Percentiles rank a stretch among this genome's conserved stretches.
These are phyloP conservation scores for Fusarium succisae DNA, from an alignment of 2,329 filamentous ascomycete species.

Conservation along the genomic window DNA sequence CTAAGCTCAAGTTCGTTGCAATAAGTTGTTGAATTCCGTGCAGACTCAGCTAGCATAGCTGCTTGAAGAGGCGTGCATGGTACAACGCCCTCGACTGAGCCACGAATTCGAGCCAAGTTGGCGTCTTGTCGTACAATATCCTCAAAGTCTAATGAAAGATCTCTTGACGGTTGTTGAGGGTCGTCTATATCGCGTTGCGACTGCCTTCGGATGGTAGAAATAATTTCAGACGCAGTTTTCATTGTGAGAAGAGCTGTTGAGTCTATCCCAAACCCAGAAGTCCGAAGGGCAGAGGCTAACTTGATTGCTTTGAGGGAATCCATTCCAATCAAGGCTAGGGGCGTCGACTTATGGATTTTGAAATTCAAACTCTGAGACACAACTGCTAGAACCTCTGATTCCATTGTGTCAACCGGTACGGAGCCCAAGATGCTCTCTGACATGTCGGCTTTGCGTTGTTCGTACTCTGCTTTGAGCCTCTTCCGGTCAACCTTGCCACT, in stretches of 20 bases:
- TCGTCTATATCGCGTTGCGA: not conserved
- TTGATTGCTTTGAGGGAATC: constrained; percentile 66
- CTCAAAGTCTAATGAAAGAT: constrained; percentile 26
- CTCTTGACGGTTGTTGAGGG: constrained; percentile 1
- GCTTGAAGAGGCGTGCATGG: constrained; percentile 78
- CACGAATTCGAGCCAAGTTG: constrained; percentile 21
- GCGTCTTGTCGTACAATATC: constrained; percentile 30
- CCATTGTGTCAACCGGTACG: constrained; percentile 32
- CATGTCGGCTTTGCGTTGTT: constrained; percentile 24
- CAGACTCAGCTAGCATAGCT: constrained; percentile 83
- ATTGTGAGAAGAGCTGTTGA: constrained; percentile 71
- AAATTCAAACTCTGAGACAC: constrained; percentile 54
- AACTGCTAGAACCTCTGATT: constrained; percentile 49
- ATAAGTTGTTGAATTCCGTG: constrained; percentile 68
- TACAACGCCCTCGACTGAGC: constrained; percentile 54
- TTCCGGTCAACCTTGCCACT: constrained; percentile 87
- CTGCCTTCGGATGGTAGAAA: constrained; percentile 21
- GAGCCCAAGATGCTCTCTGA: not conserved
- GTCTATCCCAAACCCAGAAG: constrained; percentile 62
- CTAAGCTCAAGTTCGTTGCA: constrained; percentile 80
- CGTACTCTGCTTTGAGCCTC: constrained; percentile 63
- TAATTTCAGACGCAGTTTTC: constrained; percentile 52
- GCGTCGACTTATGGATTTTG: constrained; percentile 49
- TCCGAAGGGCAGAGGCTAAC: constrained; percentile 71
- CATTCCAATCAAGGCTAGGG: constrained; percentile 65